phyloP scores from a whole-genome alignment of 202 grass and related monocot species.

The Bolboschoenoplectus hybrid region DNA sequence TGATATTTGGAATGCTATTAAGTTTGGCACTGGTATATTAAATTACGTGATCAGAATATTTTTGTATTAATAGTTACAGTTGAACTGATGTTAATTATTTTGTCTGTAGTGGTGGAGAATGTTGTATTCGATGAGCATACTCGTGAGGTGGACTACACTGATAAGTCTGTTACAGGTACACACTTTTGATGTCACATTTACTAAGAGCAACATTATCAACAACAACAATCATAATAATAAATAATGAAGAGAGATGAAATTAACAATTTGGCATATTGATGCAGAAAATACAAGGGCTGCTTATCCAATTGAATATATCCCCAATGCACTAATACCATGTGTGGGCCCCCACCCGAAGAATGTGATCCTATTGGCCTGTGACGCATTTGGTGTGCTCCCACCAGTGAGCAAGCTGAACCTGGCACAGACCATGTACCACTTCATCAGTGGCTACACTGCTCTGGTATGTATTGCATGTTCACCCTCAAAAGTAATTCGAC shows the following conservation, averaged over 20 bases:
- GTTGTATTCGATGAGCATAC: constrained; percentile 96
- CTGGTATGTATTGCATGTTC: constrained; percentile 48
- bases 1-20: constrained; percentile 99
- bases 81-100: not conserved
- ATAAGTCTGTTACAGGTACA: constrained; percentile 97
- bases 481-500: not conserved
- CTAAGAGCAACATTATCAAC: not conserved
- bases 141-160: constrained; percentile 80
- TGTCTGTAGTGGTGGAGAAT: constrained; percentile 80
- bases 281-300: constrained; percentile 95
- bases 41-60: not conserved
- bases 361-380: constrained; percentile 93
- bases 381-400: constrained; percentile 95
- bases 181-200: not conserved
- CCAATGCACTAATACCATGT: constrained; percentile 87
- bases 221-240: not conserved
- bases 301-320: constrained; percentile 97
- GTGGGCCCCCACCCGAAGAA: constrained; percentile 95
- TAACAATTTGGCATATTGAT: constrained; percentile 4
- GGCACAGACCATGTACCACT: constrained; percentile 98
- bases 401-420: constrained; percentile 97
- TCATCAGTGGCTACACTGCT: constrained; percentile 99
- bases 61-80: not conserved
- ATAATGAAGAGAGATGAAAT: not conserved
- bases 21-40: constrained; percentile 85